Evolutionary conservation across 1,139 yeast genomes (phyloP), one percentile per base, ranked within the genome.

Genomic region (Hanseniaspora uvarum): DNA sequence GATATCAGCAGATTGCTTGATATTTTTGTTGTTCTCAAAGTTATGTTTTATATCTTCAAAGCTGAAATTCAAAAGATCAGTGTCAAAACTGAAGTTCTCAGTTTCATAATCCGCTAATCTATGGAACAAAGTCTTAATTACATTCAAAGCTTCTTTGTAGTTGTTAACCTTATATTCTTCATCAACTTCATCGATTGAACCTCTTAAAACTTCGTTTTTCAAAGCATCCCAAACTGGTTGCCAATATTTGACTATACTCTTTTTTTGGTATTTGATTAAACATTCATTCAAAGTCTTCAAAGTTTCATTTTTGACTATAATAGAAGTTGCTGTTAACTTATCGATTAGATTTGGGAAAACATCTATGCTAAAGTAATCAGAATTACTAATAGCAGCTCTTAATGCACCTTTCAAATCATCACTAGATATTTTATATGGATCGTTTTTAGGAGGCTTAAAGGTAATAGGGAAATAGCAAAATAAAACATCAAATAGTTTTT

Each of bases 401-500:
- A 92, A 71, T 10, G 78, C 74, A 8, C 62, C 47, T 62, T 86
- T 87, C 59, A 92, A 73, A 54, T 87, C 85, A 1, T 74, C 77
- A 1, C 88, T 78, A 0, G 95, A 80, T 58, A 88, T 86, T 57
- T 82, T 80, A 65, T 88, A 87, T 0, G 96, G 95, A 66, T 89
- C 96, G 64, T 86, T 83, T 56, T 84, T 80, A 1, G 97, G 96
- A 1, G 98, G 96, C 57, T 81, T 83, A 69, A 94, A 94, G 0
- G 96, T 85, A 53, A 94, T 89, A 4, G 99, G 99, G 69, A 89
- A 94, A 69, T 94, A 94, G 67, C 98, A 92, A 65, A 92, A 92
- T 40, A 88, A 75, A 37, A 86, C 80, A 65, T 94, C 98, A 64
- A 89, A 92, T 56, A 92, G 67, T 28, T 86, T 87, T 58, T 81